Evolutionary conservation across 495 filamentous ascomycete genomes (phyloP).

Genomic region (Lophiotrema nucula): DNA sequence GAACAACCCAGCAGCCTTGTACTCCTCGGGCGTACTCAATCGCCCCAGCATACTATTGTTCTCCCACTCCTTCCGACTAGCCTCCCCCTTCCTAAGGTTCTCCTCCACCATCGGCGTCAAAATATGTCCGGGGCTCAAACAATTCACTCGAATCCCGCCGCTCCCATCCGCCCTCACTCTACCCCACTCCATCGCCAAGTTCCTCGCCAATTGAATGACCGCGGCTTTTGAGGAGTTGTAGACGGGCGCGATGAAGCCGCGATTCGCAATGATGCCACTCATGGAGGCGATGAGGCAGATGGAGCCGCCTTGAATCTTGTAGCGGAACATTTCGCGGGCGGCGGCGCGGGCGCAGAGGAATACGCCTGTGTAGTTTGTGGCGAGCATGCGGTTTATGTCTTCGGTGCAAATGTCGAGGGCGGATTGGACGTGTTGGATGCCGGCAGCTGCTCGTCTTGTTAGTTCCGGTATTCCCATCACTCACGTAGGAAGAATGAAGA

Average conservation of each 20-base stretch:
- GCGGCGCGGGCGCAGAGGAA: slow-evolving; percentile 72
- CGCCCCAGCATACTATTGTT: slow-evolving; percentile 69
- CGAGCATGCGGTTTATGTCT: slow-evolving; percentile 69
- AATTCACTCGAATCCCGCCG: slow-evolving; percentile 67
- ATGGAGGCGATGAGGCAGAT: slow-evolving; percentile 74
- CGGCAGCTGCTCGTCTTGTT: slow-evolving; percentile 46
- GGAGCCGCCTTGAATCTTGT: slow-evolving; percentile 69
- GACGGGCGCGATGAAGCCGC: slow-evolving; percentile 63
- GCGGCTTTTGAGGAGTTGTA: slow-evolving; percentile 73
- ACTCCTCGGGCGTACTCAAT: slow-evolving; percentile 63
- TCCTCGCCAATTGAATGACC: slow-evolving; percentile 62
- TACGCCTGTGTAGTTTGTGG: slow-evolving; percentile 73
- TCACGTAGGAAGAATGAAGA: too few species aligned
- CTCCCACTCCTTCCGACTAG: slow-evolving; percentile 59
- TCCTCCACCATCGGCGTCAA: slow-evolving; percentile 68
- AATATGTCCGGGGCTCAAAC: slow-evolving; percentile 67
- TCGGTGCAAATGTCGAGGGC: slow-evolving; percentile 57
- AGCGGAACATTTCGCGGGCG: slow-evolving; percentile 73
- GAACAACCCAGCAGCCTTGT: slow-evolving; percentile 61
- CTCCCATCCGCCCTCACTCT: slow-evolving; percentile 36
- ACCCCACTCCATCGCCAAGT: slow-evolving; percentile 72
- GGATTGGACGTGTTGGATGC: slow-evolving; percentile 22
- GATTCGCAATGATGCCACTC: slow-evolving; percentile 71
- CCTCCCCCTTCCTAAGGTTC: slow-evolving; percentile 65
- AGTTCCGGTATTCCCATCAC: background rate